A percentile compares a stretch with the other conserved stretches of the same genome.
Evolutionary conservation across 2,329 filamentous ascomycete species (phyloP).

Genomic region (Cercospora nicotianae): DNA sequence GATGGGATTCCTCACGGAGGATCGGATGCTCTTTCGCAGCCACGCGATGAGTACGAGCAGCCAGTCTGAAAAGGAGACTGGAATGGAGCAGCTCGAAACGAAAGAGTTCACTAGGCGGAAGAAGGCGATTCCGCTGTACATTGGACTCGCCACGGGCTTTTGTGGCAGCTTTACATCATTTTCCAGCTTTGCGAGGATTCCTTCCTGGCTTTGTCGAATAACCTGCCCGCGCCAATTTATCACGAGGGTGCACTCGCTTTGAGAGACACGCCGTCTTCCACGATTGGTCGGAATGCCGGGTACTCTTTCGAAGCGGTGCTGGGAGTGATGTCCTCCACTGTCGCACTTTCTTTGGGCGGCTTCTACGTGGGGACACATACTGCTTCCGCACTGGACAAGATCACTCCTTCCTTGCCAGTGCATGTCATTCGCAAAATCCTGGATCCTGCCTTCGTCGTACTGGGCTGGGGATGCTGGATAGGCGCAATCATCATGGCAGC

Average conservation of each 20-base stretch:
- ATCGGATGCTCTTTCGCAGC: conserved; percentile 70
- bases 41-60: conserved; percentile 57
- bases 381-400: conserved; percentile 60
- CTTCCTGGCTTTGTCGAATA: conserved; percentile 77
- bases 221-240: conserved; percentile 57
- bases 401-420: conserved; percentile 63
- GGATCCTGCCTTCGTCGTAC: conserved; percentile 62
- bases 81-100: conserved; percentile 38
- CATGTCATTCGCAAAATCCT: conserved; percentile 58
- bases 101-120: conserved; percentile 57
- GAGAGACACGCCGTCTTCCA: conserved; percentile 33
- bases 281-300: conserved; percentile 62
- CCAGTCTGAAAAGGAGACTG: conserved; percentile 35
- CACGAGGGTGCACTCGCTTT: conserved; percentile 36
- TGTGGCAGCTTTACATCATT: conserved; percentile 90
- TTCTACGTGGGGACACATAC: conserved; percentile 74
- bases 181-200: conserved; percentile 79
- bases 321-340: conserved; percentile 70
- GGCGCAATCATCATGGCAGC: conserved; percentile 71
- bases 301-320: conserved; percentile 81
- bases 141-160: conserved; percentile 82
- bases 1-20: conserved; percentile 83
- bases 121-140: conserved; percentile 84
- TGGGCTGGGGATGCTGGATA: conserved; percentile 75
- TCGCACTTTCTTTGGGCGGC: conserved; percentile 68